Base-by-base conservation (phyloP, 352 stramenopile genomes). In the Pseudoperonospora humuli region DNA sequence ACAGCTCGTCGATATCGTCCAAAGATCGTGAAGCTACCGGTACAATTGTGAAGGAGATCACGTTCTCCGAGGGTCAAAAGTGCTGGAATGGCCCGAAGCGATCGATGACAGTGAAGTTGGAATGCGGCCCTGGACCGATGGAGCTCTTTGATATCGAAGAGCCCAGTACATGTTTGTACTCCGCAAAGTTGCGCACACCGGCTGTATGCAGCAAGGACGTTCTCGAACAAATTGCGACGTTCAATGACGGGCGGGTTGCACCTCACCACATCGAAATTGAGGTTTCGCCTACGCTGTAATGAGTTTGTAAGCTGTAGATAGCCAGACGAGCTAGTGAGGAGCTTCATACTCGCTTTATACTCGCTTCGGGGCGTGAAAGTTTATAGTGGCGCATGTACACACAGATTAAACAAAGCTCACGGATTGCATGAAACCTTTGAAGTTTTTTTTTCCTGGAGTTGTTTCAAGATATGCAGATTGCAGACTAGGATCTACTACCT, bases 1-100 rank as follows among this genome's bases (percentile, higher is more conserved):
- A 45, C 1, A 26, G 32, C 25, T 13, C 39, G 9, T 15, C 45
- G 7, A 13, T 21, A n/a, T 2, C 9, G 13, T 10, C 29, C 25
- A 35, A 34, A 36, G 50, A 51, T 18, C 44, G 10, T 11, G 5
- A 27, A 0, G 35, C 45, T 28, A 20, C n/a, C 9, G 46, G 60
- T 9, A 39, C 38, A 2, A 31, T 19, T 42, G 32, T 64, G 11
- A 26, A 49, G 23, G 58, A 68, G 20, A 25, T 86, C 5, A 73
- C 57, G 51, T 95, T 89, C 50, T 71, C 63, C 9, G 61, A 68
- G 11, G 86, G 86, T 17, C 48, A 68, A 27, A 85, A 75, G 42
- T 96, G 86, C 62, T 96, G 84, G 84, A 95, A 95, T 41, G 84
- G 84, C 3, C 84, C 83, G 11, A 54, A 80, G 8, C 73, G 85